Base-by-base conservation (phyloP, 2,329 filamentous ascomycete genomes). In the Aaosphaeria arxii region DNA sequence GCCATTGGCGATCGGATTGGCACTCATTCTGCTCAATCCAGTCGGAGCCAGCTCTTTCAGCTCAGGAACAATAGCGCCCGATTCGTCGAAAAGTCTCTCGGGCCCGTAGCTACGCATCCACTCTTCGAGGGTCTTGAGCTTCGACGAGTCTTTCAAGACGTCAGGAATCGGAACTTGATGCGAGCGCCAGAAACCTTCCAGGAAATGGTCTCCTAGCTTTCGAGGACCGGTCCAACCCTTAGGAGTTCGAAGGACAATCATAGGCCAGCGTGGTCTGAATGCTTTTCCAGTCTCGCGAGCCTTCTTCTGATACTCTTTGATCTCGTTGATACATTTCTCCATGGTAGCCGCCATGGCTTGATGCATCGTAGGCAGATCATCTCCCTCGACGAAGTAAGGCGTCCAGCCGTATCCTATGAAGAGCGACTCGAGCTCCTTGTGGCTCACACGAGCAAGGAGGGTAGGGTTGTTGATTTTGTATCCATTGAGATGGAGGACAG, bases 91-190 rank as follows among this genome's bases (percentile, higher is more conserved):
- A 9, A 89, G 74, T 51, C 86, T 79, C 11, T 90, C 87, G 0
- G 87, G 87, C 58, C 86, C 80, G 66, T 91, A 91, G 58, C 81
- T 80, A 55, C 80, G 83, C 86, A 91, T 88, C 88, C 88, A 91
- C 30, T 81, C 70, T 69, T 91, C 87, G 5, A 91, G 78, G 1
- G 83, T 54, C 70, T 86, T 82, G 47, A 91, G 74, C 50, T 89
- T 84, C 11, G 79, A 74, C 1, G 80, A 76, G 62, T 88, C 89
- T 28, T 78, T 80, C 33, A 78, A 76, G 1, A 87, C 85, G 54
- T 88, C 85, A 4, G 87, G 79, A 50, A 91, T 84, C 40, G 88
- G 88, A 5, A 91, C 84, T 69, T 91, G 88, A 63, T 91, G 88
- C 13, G 87, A 77, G 40, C 87, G 81, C 87, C 87, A 91, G 75